These are phyloP conservation scores for Coniochaeta sp. DNA, from an alignment of 2,329 filamentous ascomycete genomes.

Conservation along the genomic window DNA sequence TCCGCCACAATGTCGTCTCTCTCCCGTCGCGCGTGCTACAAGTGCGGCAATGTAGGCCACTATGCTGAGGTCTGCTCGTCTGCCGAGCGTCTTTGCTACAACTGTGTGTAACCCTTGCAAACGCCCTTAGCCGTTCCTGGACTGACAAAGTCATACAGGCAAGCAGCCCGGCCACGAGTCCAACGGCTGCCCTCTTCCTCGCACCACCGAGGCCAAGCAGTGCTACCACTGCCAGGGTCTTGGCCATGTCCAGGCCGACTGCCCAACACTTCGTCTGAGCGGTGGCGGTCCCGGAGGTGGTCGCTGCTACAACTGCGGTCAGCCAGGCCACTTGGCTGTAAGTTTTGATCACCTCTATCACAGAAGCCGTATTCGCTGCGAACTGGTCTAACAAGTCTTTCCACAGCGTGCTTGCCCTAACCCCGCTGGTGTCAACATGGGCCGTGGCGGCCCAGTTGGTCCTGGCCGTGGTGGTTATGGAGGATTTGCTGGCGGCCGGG, in stretches of 20 bases:
- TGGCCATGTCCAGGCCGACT: slow-evolving; percentile 97
- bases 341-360: slow-evolving; percentile 17
- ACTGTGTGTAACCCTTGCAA: slow-evolving; percentile 59
- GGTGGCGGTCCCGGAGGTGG: slow-evolving; percentile 73
- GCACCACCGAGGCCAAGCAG: slow-evolving; percentile 98
- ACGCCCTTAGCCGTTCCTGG: background rate
- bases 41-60: slow-evolving; percentile 76
- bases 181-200: slow-evolving; percentile 91
- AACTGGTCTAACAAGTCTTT: slow-evolving; percentile 4
- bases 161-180: slow-evolving; percentile 94
- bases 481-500: slow-evolving; percentile 54
- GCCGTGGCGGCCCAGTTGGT: slow-evolving; percentile 58
- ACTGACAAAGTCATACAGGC: slow-evolving; percentile 36
- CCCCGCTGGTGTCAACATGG: slow-evolving; percentile 54
- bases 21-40: slow-evolving; percentile 77
- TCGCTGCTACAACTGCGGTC: slow-evolving; percentile 94
- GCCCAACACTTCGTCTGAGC: slow-evolving; percentile 88
- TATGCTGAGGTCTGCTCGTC: slow-evolving; percentile 91
- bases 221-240: slow-evolving; percentile 99
- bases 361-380: background rate
- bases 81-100: slow-evolving; percentile 97
- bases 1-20: slow-evolving; percentile 59
- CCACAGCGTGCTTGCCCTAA: slow-evolving; percentile 72
- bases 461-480: slow-evolving; percentile 58
- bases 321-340: slow-evolving; percentile 87